Evolutionary conservation across 805 yeast species (phyloP).

Genomic region (Cyberlindnera petersonii): DNA sequence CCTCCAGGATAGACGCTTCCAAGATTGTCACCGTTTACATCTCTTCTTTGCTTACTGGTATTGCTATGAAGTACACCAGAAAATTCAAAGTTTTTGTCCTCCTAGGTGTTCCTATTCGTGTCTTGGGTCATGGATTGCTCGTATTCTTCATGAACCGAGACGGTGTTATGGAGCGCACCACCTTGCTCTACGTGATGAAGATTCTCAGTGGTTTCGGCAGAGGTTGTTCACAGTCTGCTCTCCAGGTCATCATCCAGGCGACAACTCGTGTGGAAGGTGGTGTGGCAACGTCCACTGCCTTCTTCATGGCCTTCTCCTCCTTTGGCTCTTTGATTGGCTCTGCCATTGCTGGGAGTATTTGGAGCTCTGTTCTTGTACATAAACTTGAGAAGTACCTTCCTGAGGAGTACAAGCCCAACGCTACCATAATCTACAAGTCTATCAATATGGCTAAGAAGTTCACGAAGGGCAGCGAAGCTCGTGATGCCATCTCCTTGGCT

Average conservation of each 20-base stretch:
- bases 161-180: slow-evolving; percentile 15
- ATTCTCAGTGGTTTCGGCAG: slow-evolving; percentile 30
- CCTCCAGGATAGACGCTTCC: slow-evolving; percentile 30
- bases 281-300: slow-evolving; percentile 31
- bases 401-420: slow-evolving; percentile 16
- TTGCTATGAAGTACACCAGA: slow-evolving; percentile 29
- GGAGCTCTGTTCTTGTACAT: slow-evolving; percentile 25
- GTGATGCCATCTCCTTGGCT: slow-evolving; percentile 29
- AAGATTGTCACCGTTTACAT: slow-evolving; percentile 29
- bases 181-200: slow-evolving; percentile 19
- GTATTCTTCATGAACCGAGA: slow-evolving; percentile 25
- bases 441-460: slow-evolving; percentile 26
- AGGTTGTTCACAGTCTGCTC: slow-evolving; percentile 26
- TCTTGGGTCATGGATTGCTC: slow-evolving; percentile 28
- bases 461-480: slow-evolving; percentile 26
- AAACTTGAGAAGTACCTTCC: slow-evolving; percentile 26
- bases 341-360: slow-evolving; percentile 29
- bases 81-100: slow-evolving; percentile 26
- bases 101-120: slow-evolving; percentile 23
- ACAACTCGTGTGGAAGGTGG: slow-evolving; percentile 28
- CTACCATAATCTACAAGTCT: slow-evolving; percentile 25
- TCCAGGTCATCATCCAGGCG: slow-evolving; percentile 29
- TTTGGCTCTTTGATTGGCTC: slow-evolving; percentile 30
- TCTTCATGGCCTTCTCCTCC: slow-evolving; percentile 28
- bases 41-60: slow-evolving; percentile 27